These are phyloP conservation scores for Dactylellina sp. DNA, from an alignment of 2,329 filamentous ascomycete genomes.

Conservation along the genomic window DNA sequence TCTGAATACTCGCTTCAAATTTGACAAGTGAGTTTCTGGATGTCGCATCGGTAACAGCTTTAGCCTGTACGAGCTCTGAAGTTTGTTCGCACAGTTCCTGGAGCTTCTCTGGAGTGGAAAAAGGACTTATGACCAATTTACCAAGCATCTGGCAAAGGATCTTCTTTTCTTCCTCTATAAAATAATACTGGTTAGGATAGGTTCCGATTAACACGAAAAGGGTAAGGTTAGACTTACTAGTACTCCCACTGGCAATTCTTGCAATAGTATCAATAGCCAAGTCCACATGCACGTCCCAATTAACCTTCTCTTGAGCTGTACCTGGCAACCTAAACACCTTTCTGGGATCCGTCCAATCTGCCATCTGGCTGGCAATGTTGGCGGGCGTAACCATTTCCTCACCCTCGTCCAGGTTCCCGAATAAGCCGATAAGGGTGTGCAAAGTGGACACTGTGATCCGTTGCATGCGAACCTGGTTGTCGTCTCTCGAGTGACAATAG, in stretches of 20 bases:
- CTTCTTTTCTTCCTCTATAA: constrained; percentile 84
- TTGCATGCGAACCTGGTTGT: constrained; percentile 84
- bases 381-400: constrained; percentile 83
- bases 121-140: constrained; percentile 82
- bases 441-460: constrained; percentile 78
- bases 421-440: constrained; percentile 77
- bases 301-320: constrained; percentile 70
- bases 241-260: constrained; percentile 73
- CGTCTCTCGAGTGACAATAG: constrained; percentile 85
- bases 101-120: constrained; percentile 72
- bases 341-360: constrained; percentile 95
- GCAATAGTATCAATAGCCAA: constrained; percentile 83
- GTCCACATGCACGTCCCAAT: constrained; percentile 82
- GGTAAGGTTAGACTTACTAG: constrained; percentile 69
- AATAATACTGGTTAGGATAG: constrained; percentile 10
- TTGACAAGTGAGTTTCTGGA: constrained; percentile 76
- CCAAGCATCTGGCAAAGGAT: constrained; percentile 79
- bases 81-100: constrained; percentile 71
- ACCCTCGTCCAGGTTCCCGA: constrained; percentile 79
- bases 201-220: not conserved
- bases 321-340: constrained; percentile 74
- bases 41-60: constrained; percentile 71
- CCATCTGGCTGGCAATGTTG: constrained; percentile 81
- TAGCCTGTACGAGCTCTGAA: constrained; percentile 73
- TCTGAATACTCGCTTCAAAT: constrained; percentile 75